Evolutionary conservation across 2,329 filamentous ascomycete genomes (phyloP).

Genomic region (Fusarium sp.): DNA sequence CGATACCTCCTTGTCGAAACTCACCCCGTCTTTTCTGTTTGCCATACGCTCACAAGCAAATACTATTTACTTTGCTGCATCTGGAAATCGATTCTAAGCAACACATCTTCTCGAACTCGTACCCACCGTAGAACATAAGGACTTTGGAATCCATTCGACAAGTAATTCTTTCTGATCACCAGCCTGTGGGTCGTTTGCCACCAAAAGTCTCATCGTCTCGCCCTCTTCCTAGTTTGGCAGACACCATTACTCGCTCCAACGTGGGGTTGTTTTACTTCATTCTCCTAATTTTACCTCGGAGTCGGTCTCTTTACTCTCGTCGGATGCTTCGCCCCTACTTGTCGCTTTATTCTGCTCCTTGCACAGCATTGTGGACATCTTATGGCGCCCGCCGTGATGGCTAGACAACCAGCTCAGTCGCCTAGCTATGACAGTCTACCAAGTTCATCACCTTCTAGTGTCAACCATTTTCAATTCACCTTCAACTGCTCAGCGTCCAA

Average conservation of each 20-base stretch:
- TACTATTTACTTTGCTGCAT: not conserved
- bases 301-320: constrained; percentile 3
- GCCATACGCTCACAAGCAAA: constrained; percentile 2
- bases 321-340: constrained; percentile 6
- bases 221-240: constrained; percentile 25
- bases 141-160: constrained; percentile 9
- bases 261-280: constrained; percentile 11
- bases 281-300: constrained; percentile 14
- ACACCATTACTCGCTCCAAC: constrained; percentile 20
- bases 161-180: constrained; percentile 9
- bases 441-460: constrained; percentile 30
- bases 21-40: constrained; percentile 4
- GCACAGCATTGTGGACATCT: constrained; percentile 9
- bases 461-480: constrained; percentile 52
- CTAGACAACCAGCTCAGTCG: constrained; percentile 23
- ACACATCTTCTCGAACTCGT: not conserved
- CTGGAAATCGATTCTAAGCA: not conserved
- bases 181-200: constrained; percentile 32
- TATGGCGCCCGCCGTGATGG: constrained; percentile 32
- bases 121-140: not conserved
- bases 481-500: constrained; percentile 49
- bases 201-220: constrained; percentile 33
- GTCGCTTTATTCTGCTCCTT: not conserved
- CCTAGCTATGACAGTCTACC: constrained; percentile 30
- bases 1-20: constrained; percentile 8